Conservation (phyloP, 345 rosid species). For the Eucalyptus rudis region DNA sequence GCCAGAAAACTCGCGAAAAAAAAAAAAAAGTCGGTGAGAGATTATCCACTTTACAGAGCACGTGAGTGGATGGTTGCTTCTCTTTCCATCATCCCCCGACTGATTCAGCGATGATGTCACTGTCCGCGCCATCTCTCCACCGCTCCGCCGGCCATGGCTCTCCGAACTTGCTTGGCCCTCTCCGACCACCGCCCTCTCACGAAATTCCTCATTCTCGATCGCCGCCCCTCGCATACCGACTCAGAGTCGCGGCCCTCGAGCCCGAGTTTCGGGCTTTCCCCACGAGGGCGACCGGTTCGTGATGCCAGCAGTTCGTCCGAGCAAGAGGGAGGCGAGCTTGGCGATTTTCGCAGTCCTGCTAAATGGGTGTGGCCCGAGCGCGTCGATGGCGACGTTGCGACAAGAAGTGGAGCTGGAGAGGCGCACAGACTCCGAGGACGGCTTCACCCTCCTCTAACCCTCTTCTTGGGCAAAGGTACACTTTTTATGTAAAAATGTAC, state of each 20-base stretch:
- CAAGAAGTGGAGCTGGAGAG: constrained; percentile 33
- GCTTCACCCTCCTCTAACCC: constrained; percentile 73
- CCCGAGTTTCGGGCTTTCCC: not conserved
- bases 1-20: not conserved
- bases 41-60: not conserved
- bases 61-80: not conserved
- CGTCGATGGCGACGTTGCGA: constrained; percentile 1
- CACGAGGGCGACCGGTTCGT: not conserved
- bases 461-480: constrained; percentile 61
- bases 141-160: not conserved
- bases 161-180: not conserved
- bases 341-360: constrained; percentile 32
- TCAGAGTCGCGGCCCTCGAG: not conserved
- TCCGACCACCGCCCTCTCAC: not conserved
- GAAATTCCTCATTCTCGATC: not conserved
- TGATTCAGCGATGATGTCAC: not conserved
- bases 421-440: constrained; percentile 50
- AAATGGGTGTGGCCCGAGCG: constrained; percentile 15
- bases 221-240: not conserved
- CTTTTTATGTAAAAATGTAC: not conserved
- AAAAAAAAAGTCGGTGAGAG: not conserved
- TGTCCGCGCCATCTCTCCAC: not conserved
- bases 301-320: not conserved
- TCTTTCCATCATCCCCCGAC: not conserved
- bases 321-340: constrained; percentile 42